Evolutionary conservation across 1,284 basidiomycete genomes (phyloP), one percentile per base, ranked within the genome.

Genomic region (Apiotrichum sp.): DNA sequence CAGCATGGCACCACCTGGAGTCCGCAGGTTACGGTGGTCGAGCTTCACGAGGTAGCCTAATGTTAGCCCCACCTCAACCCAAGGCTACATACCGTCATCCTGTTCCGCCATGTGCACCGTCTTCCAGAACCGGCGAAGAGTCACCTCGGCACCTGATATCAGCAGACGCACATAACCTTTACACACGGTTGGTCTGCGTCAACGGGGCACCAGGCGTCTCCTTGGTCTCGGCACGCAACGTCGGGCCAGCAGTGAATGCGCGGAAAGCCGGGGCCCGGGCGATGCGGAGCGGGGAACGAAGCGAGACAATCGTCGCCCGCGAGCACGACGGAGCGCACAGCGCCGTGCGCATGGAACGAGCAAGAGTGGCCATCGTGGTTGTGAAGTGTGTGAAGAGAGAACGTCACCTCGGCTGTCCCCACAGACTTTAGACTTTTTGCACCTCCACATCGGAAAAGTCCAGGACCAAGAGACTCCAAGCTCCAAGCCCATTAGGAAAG

Each of bases 41-140:
- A 98, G 81, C 5, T 86, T 87, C 42, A 98, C 81, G 14, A 81
- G 78, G 59, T 84, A 82, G 22, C 84, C 83, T 64, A 57, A n/a
- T 2, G 47, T 59, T 5, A 59, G 55, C 22, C 22, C 22, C 22
- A 22, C 22, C 22, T 22, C 22, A 41, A 31, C 34, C n/a, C 9
- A 38, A 38, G 14, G 41, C 34, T 35, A 29, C 8, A 7, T 41
- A 77, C 78, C 80, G 73, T 77, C 80, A 35, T 81, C 79, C 53
- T 69, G 64, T 56, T 80, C 76, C 59, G 86, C 83, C 56, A 95
- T 79, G 33, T 82, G 82, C 13, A 92, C 92, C 1, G 81, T 83
- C 70, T 92, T 92, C 93, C 93, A 97, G 72, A 97, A 97, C 33
- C 93, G 80, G 60, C 86, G 86, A 72, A 90, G 78, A 1, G 88